Conservation (phyloP, 495 filamentous ascomycete genomes). For the Apodospora peruviana region DNA sequence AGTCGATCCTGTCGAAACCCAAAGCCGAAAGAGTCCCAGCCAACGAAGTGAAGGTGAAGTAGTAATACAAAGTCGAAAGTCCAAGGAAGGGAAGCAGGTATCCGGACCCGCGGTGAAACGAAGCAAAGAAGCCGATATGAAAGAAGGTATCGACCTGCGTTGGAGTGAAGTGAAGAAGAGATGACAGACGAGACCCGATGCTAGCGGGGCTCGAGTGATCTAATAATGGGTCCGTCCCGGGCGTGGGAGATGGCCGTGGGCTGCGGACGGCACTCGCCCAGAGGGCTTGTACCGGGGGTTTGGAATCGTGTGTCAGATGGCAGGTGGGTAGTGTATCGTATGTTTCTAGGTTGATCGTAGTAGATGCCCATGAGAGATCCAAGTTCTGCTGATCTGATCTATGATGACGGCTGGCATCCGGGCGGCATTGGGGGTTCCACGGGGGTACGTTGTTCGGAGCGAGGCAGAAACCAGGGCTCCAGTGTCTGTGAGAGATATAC, state of each 20-base stretch:
- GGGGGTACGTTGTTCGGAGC: slow-evolving; percentile 5
- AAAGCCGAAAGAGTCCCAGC: slow-evolving; percentile 5
- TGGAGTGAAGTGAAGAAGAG: slow-evolving; percentile 39
- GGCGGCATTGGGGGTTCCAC: slow-evolving; percentile 32
- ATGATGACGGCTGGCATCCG: slow-evolving; percentile 43
- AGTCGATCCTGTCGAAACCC: not conserved
- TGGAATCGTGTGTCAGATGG: slow-evolving; percentile 36
- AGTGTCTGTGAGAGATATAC: slow-evolving; percentile 3
- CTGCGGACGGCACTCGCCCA: slow-evolving; percentile 20
- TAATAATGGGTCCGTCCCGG: slow-evolving; percentile 31
- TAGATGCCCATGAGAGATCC: slow-evolving; percentile 35
- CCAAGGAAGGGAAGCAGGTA: slow-evolving; percentile 32
- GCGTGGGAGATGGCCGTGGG: slow-evolving; percentile 4
- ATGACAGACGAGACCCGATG: slow-evolving; percentile 19
- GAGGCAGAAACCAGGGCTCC: slow-evolving; percentile 8
- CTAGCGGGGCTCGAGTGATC: slow-evolving; percentile 28
- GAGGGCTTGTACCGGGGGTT: slow-evolving; percentile 22
- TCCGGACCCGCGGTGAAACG: slow-evolving; percentile 40
- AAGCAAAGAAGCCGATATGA: slow-evolving; percentile 34
- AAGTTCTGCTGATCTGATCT: slow-evolving; percentile 42
- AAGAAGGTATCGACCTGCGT: slow-evolving; percentile 44
- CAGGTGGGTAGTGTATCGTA: slow-evolving; percentile 30
- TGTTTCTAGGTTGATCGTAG: slow-evolving; percentile 33
- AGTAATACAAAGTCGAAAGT: slow-evolving; percentile 14
- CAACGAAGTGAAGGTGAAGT: slow-evolving; percentile 15